Percentiles rank a stretch among this genome's conserved stretches.
These are phyloP conservation scores for Zygotorulaspora florentina DNA, from an alignment of 805 yeast genomes.

Conservation along the genomic window DNA sequence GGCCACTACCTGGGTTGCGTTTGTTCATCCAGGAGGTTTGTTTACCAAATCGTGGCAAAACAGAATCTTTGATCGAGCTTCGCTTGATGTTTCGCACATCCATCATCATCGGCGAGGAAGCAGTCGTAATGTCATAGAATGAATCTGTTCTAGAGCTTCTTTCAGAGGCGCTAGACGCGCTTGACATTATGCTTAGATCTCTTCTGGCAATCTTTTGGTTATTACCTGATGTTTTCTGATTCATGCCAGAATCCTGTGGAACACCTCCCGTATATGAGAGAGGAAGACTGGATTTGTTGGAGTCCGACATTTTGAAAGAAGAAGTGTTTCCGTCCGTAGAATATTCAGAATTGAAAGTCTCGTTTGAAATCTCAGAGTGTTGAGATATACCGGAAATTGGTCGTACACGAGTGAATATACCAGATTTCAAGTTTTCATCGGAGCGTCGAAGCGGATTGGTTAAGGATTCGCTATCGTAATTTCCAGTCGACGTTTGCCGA, in stretches of 20 bases:
- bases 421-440: conserved; percentile 15
- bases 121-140: conserved; percentile 38
- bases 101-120: conserved; percentile 25
- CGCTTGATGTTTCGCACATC: conserved; percentile 19
- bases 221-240: conserved; percentile 23
- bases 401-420: conserved; percentile 30
- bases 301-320: conserved; percentile 12
- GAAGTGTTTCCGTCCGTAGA: conserved; percentile 38
- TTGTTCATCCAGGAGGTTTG: conserved; percentile 18
- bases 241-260: conserved; percentile 18
- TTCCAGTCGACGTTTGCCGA: conserved; percentile 30
- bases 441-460: conserved; percentile 9
- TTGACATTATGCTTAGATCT: conserved; percentile 36
- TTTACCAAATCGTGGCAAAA: conserved; percentile 23
- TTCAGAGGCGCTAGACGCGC: conserved; percentile 39
- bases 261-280: conserved; percentile 10
- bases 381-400: conserved; percentile 53
- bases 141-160: conserved; percentile 40
- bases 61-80: conserved; percentile 19
- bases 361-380: conserved; percentile 44
- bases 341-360: conserved; percentile 48
- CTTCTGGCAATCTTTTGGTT: conserved; percentile 29
- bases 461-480: conserved; percentile 26
- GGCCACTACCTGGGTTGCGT: conserved; percentile 11
- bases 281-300: conserved; percentile 7